Evolutionary conservation across 2,329 filamentous ascomycete species (phyloP), one percentile per base, ranked within the genome.

Genomic region (Didymella pinodella): DNA sequence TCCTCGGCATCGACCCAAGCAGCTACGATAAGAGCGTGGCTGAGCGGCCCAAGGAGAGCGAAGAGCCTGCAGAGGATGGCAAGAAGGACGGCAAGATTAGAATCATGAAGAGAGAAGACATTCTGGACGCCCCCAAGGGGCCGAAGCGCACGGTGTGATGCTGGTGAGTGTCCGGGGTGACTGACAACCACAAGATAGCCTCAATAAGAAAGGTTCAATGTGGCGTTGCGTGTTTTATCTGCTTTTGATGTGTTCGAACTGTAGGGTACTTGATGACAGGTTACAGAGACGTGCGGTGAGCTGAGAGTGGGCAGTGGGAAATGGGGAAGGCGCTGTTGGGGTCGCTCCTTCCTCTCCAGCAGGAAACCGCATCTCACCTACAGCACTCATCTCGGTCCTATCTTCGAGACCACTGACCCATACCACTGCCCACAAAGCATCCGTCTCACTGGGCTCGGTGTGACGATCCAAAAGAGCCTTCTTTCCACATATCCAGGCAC

Each of bases 1-100:
- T 89, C 54, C 73, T 89, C 7, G 87, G 87, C 8, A 86, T 89
- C 57, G 86, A 89, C 70, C 85, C 86, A 1, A 84, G 80, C 57
- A 87, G 83, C 72, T 87, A 83, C 66, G 85, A 87, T 62, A 80
- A 73, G 73, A 81, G 66, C 59, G 66, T 75, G 54, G 70, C 72
- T 22, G 72, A 75, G 62, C 69, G 72, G 63, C 71, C 67, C 31
- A 77, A 75, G 59, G 72, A 76, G 50, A 65, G 63, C n/a, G 75
- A 75, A 36, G 57, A 63, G 40, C 71, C 72, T 34, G 40, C 38
- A 7, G 72, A 71, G 4, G 52, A 52, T 31, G 55, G 54, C 29
- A 74, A 71, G 62, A 75, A 74, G 59, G 75, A 76, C 28, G 67
- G 67, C 0, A 76, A 75, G 64, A 71, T 77, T 12, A 67, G 72